These are phyloP conservation scores for Sporothrix curviconia DNA, from an alignment of 2,329 filamentous ascomycete species.

Conservation along the genomic window DNA sequence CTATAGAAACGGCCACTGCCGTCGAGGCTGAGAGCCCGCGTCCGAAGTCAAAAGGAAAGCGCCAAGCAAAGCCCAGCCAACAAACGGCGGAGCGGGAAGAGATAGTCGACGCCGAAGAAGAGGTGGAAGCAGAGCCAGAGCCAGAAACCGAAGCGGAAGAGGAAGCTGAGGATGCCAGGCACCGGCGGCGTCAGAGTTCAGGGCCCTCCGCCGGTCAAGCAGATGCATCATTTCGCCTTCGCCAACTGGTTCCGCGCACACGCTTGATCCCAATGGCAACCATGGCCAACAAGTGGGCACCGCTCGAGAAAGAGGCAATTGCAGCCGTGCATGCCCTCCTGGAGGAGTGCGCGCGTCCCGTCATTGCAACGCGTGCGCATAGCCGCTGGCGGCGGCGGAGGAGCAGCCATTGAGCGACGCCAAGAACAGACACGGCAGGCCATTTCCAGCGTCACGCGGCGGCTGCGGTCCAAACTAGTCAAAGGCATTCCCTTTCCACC, in stretches of 20 bases:
- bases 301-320: conserved; percentile 49
- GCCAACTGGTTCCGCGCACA: conserved; percentile 44
- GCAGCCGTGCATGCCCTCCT: conserved; percentile 51
- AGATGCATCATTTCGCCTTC: conserved; percentile 32
- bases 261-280: conserved; percentile 53
- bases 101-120: not conserved
- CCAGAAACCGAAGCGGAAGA: not conserved
- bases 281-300: conserved; percentile 63
- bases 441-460: conserved; percentile 48
- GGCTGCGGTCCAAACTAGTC: conserved; percentile 51
- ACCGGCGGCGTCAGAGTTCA: not conserved
- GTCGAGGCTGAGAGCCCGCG: not conserved
- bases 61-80: not conserved
- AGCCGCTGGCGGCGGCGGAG: conserved; percentile 1
- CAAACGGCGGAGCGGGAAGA: not conserved
- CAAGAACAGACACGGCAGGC: conserved; percentile 49
- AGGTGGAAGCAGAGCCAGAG: not conserved
- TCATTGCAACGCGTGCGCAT: conserved; percentile 51
- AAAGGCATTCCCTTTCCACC: conserved; percentile 62
- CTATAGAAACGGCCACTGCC: not conserved
- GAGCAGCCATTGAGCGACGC: conserved; percentile 28
- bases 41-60: not conserved
- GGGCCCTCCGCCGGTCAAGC: not conserved
- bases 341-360: conserved; percentile 52
- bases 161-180: not conserved